phyloP scores from a whole-genome alignment of 306 rosid genomes.

The Cicer judaicum region DNA sequence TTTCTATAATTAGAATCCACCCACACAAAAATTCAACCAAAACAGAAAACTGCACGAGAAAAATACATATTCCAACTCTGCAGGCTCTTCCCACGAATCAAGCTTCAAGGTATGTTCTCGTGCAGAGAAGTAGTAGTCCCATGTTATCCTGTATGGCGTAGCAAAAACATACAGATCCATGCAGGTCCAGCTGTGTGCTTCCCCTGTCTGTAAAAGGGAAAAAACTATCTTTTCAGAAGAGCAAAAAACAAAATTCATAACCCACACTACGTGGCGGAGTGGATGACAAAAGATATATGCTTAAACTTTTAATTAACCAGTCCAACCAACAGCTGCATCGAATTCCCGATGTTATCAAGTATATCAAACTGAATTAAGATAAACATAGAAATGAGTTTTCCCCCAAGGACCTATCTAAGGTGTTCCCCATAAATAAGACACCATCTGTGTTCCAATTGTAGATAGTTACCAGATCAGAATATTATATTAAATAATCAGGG shows the following conservation, averaged over 20 bases:
- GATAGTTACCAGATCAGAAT: not conserved
- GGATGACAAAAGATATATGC: not conserved
- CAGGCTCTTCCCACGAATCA: conserved; percentile 93
- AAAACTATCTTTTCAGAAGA: conserved; percentile 19
- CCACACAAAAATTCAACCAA: conserved; percentile 27
- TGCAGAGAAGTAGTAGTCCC: conserved; percentile 96
- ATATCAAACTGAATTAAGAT: conserved; percentile 1
- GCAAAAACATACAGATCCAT: conserved; percentile 98
- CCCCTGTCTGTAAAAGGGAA: conserved; percentile 64
- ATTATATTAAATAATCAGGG: not conserved
- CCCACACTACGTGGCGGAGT: not conserved
- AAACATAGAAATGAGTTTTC: not conserved
- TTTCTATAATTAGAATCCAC: conserved; percentile 22
- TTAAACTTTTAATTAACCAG: conserved; percentile 10
- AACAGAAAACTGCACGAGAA: conserved; percentile 18
- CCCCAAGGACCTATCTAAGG: not conserved
- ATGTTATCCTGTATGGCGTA: conserved; percentile 90
- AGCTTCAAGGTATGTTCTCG: conserved; percentile 78
- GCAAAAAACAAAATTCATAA: conserved; percentile 19
- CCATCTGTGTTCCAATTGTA: not conserved
- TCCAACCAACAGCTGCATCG: conserved; percentile 16
- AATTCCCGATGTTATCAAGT: conserved; percentile 14
- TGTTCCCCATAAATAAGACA: not conserved
- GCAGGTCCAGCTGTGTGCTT: conserved; percentile 98
- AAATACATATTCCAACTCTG: conserved; percentile 96